Conservation (phyloP, 495 filamentous ascomycete genomes). For the Collariella sp. region DNA sequence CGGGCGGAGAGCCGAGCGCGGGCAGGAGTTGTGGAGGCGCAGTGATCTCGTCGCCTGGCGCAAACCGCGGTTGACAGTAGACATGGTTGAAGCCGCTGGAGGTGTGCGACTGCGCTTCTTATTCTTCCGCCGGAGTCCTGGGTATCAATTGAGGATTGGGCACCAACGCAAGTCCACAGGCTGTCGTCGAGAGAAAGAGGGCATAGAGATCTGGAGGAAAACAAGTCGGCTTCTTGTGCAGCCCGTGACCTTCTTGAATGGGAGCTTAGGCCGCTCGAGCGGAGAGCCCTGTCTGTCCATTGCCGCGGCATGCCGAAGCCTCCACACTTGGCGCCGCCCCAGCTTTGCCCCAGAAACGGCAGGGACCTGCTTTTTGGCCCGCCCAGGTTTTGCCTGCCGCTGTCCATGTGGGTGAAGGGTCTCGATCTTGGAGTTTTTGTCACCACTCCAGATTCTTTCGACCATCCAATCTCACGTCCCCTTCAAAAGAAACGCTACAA, state of each 20-base stretch:
- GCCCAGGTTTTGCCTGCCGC: too few relatives aligned
- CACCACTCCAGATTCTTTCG: too few relatives aligned
- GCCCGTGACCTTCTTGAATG: background rate
- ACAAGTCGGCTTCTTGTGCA: background rate
- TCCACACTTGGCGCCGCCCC: too few relatives aligned
- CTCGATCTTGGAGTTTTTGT: too few relatives aligned
- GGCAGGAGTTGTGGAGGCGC: constrained; percentile 19
- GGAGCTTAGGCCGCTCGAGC: constrained; percentile 6
- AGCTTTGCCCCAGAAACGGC: too few relatives aligned
- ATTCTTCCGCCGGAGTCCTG: background rate
- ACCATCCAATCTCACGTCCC: too few relatives aligned
- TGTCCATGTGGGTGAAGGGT: too few relatives aligned
- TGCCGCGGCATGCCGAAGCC: constrained; percentile 5
- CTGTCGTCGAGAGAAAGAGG: background rate
- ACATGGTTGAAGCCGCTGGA: constrained; percentile 17
- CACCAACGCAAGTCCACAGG: background rate
- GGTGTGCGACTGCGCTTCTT: background rate
- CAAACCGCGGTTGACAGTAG: constrained; percentile 26
- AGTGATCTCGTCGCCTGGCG: constrained; percentile 26
- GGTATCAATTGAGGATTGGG: constrained; percentile 16
- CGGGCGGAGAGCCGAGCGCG: constrained; percentile 17
- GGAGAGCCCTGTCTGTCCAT: constrained; percentile 1
- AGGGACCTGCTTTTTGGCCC: background rate
- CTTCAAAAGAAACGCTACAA: too few relatives aligned
- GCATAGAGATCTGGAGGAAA: background rate